Evolutionary conservation across 441 rosid species (phyloP), one percentile per base, ranked within the genome.

Genomic region (Aleurites moluccanus): DNA sequence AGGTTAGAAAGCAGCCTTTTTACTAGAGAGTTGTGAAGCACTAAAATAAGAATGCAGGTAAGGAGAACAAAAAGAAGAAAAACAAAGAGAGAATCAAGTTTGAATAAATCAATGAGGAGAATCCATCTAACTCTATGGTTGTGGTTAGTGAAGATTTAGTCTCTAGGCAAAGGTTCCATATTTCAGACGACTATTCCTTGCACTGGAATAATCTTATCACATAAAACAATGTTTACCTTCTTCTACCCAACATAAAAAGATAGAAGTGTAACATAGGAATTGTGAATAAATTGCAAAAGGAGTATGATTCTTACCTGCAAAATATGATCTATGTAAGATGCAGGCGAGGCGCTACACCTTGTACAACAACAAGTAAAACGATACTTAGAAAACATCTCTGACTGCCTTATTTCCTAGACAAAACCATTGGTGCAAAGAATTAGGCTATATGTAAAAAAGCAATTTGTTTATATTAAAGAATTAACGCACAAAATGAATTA

Each of bases 351-450:
- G 10, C 35, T 55, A 73, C 97, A 93, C 55, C 97, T 83, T 38
- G 53, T 49, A 82, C 98, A 93, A 81, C 73, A 70, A 79, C 98
- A 93, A 3, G 70, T 38, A 81, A 93, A 93, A 59, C 83, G 84
- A 82, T 92, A 89, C 72, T 89, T 92, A 1, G 85, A 78, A 90
- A 85, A 89, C 80, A 92, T 68, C 75, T 90, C 96, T 18, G 87
- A 81, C 72, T 80, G 88, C 81, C 96, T 88, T 78, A 80, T 71
- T 79, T 76, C 89, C 98, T 93, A 75, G 23, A 45, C n/a, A 45
- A 66, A 44, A 56, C 15, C 25, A 69, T 50, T 27, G 55, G 64
- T 64, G n/a, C 4, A 68, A 47, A 27, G n/a, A 27, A 18, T 2
- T 7, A 64, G 14, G n/a, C 28, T 9, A 55, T 14, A 49, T 27